Evolutionary conservation across 2,329 filamentous ascomycete species (phyloP).

Genomic region (Ascochyta viciae-villosae): DNA sequence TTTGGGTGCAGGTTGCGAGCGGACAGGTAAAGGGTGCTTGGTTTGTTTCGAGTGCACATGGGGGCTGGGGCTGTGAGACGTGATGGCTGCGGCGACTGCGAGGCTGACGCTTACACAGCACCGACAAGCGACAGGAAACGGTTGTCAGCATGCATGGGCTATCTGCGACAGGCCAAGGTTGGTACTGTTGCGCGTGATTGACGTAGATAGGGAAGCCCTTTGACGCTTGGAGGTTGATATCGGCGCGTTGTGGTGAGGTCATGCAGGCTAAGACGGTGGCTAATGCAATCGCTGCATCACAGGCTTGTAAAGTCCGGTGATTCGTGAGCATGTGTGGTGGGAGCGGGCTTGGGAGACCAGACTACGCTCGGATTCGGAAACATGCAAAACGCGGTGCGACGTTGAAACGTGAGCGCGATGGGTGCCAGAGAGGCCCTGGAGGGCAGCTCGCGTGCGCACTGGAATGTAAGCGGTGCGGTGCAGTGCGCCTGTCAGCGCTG

Average conservation of each 20-base stretch:
- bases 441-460: conserved; percentile 11
- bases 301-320: conserved; percentile 4
- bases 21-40: not conserved
- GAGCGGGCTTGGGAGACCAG: not conserved
- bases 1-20: conserved; percentile 14
- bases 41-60: conserved; percentile 15
- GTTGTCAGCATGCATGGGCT: conserved; percentile 6
- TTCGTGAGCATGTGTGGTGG: not conserved
- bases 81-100: conserved; percentile 31
- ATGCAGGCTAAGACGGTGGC: conserved; percentile 20
- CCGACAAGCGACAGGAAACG: conserved; percentile 7
- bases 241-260: conserved; percentile 32
- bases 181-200: conserved; percentile 7
- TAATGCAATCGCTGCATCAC: conserved; percentile 26
- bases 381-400: conserved; percentile 14
- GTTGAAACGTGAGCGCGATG: conserved; percentile 16
- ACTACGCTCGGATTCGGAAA: conserved; percentile 7
- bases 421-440: conserved; percentile 2
- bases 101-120: conserved; percentile 24
- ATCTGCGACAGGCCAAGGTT: not conserved
- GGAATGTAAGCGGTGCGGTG: conserved; percentile 1
- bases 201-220: conserved; percentile 13
- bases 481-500: not conserved
- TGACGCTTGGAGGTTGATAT: conserved; percentile 12
- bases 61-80: conserved; percentile 18